Base-by-base conservation (phyloP, 2,329 filamentous ascomycete species). In the Beauveria asiatica region DNA sequence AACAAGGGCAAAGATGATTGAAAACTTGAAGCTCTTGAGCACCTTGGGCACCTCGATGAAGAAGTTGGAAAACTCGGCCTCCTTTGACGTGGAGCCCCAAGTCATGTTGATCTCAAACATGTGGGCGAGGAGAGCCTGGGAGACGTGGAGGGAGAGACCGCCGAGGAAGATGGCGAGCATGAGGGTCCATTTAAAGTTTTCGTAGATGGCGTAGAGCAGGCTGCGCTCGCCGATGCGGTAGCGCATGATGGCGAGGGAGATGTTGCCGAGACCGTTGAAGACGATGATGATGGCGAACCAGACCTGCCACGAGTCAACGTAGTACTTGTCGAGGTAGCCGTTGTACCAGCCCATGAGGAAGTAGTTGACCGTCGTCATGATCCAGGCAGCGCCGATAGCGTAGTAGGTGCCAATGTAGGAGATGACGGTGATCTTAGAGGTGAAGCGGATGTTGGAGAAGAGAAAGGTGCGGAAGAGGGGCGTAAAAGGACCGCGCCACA, bases 11-110 rank as follows among this genome's bases (percentile, higher is more conserved):
- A 89, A 84, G 51, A 83, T 69, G 71, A 90, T 88, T 59, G 80
- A 84, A 72, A 83, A 89, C 76, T 88, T 92, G 80, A 93, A 93
- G 72, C 84, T 86, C 74, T 86, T 87, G 67, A 93, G 71, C 45
- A 95, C 88, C 70, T 88, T 88, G 39, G 78, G 76, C 49, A 84
- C 75, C 70, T 84, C 82, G 63, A 79, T 70, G 67, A 82, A 80
- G 69, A 85, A 84, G 64, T 78, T 79, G 45, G 78, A 78, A 65
- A 88, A 87, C 65, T 80, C 74, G 66, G 82, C 80, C 33, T 85
- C 82, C 71, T 84, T 85, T 63, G 79, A 76, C 0, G 83, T 84
- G 13, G 81, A 78, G 44, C 77, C 80, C 80, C 77, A 83, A 62
- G 70, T 67, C 67, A 77, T 77, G 62, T 77, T 70, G 55, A 77